phyloP scores from a whole-genome alignment of 1,284 basidiomycete genomes.

The Leccinum pallidistipes region DNA sequence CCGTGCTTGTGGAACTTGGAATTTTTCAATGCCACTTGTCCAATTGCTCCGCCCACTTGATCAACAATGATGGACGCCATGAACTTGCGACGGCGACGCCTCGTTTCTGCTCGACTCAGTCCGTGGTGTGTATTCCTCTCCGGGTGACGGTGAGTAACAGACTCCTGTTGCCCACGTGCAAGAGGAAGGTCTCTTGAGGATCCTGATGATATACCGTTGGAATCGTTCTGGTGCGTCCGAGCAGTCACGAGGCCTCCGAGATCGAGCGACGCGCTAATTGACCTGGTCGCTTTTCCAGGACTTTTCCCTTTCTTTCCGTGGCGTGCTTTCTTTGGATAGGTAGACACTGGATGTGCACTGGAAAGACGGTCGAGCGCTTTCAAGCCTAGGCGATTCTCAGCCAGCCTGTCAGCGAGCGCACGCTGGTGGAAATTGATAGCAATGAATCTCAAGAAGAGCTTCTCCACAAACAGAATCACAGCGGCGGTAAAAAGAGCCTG shows the following conservation, averaged over 20 bases:
- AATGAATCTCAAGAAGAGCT: conserved; percentile 69
- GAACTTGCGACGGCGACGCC: conserved; percentile 48
- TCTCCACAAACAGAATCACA: conserved; percentile 66
- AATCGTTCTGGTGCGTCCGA: conserved; percentile 30
- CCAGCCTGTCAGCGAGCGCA: conserved; percentile 69
- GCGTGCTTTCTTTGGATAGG: conserved; percentile 27
- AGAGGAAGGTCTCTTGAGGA: conserved; percentile 4
- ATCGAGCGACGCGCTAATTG: conserved; percentile 35
- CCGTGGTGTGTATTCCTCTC: conserved; percentile 17
- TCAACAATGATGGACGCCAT: conserved; percentile 69
- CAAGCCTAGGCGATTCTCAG: conserved; percentile 67
- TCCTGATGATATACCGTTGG: conserved; percentile 16
- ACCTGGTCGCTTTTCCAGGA: conserved; percentile 32
- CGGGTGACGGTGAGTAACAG: conserved; percentile 19
- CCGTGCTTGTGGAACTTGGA: conserved; percentile 58
- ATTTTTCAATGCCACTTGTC: conserved; percentile 70
- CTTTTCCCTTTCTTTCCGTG: conserved; percentile 36
- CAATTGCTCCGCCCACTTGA: conserved; percentile 67
- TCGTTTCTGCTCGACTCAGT: conserved; percentile 36
- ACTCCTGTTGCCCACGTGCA: conserved; percentile 18
- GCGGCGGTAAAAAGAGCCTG: conserved; percentile 66
- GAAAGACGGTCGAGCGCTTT: conserved; percentile 69
- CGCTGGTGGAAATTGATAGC: conserved; percentile 79
- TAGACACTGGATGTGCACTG: conserved; percentile 51
- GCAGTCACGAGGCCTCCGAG: conserved; percentile 24